Conservation (phyloP, 2,329 filamentous ascomycete genomes). For the Hymenoscyphus scutula region DNA sequence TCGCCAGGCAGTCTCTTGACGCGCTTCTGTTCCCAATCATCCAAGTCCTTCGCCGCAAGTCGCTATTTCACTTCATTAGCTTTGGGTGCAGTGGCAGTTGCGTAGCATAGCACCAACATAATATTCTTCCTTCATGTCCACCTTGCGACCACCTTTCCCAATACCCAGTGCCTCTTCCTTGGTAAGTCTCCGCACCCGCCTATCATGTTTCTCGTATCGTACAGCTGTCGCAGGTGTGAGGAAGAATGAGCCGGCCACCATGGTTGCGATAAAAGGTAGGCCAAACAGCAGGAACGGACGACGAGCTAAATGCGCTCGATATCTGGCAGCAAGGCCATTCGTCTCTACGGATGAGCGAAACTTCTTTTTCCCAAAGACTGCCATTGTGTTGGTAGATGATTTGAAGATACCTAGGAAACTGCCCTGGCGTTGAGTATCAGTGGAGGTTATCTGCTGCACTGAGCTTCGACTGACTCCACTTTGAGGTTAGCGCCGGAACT, state of each 20-base stretch:
- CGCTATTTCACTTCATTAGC: conserved; percentile 50
- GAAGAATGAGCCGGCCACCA: conserved; percentile 89
- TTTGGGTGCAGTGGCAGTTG: conserved; percentile 1
- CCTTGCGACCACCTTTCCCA: conserved; percentile 65
- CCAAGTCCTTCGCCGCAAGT: conserved; percentile 83
- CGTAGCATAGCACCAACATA: conserved; percentile 58
- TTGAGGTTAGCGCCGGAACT: too few relatives aligned
- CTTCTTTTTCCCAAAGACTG: conserved; percentile 65
- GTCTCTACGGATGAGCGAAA: conserved; percentile 66
- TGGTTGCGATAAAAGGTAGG: conserved; percentile 84
- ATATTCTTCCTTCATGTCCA: conserved; percentile 83
- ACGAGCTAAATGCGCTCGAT: conserved; percentile 70
- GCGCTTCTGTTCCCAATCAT: conserved; percentile 95
- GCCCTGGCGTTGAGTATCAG: too few relatives aligned
- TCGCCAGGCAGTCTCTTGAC: conserved; percentile 89
- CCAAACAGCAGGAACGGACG: conserved; percentile 93
- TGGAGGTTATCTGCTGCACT: too few relatives aligned
- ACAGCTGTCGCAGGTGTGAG: conserved; percentile 91
- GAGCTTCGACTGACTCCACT: too few relatives aligned
- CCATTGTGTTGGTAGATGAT: conserved; percentile 44
- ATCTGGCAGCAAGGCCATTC: conserved; percentile 69
- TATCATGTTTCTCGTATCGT: conserved; percentile 89
- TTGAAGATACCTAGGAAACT: background rate
- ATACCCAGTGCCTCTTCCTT: conserved; percentile 85
- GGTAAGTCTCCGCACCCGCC: conserved; percentile 80